Evolutionary conservation across 768 basidiomycete species (phyloP).

Genomic region (Termitomyces heimii): DNA sequence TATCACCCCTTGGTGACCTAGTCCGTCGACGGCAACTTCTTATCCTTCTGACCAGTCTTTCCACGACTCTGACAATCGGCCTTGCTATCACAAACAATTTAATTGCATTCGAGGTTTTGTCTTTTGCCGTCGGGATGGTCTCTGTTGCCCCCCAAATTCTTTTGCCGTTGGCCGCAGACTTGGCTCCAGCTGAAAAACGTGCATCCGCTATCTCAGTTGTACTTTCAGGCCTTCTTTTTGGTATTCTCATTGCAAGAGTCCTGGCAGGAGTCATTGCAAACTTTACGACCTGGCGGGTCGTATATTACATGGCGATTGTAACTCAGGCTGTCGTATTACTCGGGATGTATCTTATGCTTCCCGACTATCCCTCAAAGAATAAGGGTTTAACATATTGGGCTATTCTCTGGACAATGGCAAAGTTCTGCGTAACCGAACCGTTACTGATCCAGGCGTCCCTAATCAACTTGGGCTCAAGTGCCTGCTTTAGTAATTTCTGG

Average conservation of each 20-base stretch:
- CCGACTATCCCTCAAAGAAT: slow-evolving; percentile 82
- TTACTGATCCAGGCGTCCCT: slow-evolving; percentile 63
- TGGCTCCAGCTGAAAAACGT: slow-evolving; percentile 70
- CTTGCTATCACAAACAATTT: slow-evolving; percentile 58
- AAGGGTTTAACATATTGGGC: slow-evolving; percentile 54
- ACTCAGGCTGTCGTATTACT: slow-evolving; percentile 55
- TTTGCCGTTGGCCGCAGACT: slow-evolving; percentile 72
- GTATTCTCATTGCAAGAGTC: slow-evolving; percentile 69
- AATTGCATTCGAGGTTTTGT: slow-evolving; percentile 56
- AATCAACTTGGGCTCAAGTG: slow-evolving; percentile 56
- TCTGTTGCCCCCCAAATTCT: slow-evolving; percentile 77
- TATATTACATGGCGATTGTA: slow-evolving; percentile 75
- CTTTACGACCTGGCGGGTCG: slow-evolving; percentile 66
- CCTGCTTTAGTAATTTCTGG: slow-evolving; percentile 57
- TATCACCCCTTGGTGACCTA: slow-evolving; percentile 81
- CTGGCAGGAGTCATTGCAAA: slow-evolving; percentile 71
- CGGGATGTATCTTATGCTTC: slow-evolving; percentile 61
- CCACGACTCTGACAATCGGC: slow-evolving; percentile 61
- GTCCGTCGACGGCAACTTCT: slow-evolving; percentile 75
- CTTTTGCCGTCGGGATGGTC: slow-evolving; percentile 65
- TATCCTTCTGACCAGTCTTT: slow-evolving; percentile 52
- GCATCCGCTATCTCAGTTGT: slow-evolving; percentile 76
- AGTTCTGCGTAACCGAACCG: slow-evolving; percentile 73
- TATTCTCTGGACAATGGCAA: slow-evolving; percentile 73
- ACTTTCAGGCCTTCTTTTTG: slow-evolving; percentile 63